These are phyloP conservation scores for Debaryomyces hansenii DNA, from an alignment of 805 yeast genomes.

Conservation along the genomic window DNA sequence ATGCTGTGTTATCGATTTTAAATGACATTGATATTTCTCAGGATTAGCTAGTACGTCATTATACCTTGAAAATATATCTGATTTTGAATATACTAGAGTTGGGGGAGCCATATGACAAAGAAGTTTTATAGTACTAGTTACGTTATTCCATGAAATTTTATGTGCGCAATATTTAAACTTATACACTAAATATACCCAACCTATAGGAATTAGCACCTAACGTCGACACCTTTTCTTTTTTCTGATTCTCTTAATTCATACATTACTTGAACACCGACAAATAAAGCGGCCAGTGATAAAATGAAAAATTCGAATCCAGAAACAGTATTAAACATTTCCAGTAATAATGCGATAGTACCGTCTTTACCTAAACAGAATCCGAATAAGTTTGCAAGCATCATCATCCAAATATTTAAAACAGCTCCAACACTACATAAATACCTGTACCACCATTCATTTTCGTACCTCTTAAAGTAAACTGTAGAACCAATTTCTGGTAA, in stretches of 20 bases:
- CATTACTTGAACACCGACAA: constrained; percentile 90
- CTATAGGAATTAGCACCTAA: constrained; percentile 56
- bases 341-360: constrained; percentile 67
- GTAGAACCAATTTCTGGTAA: constrained; percentile 81
- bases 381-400: constrained; percentile 94
- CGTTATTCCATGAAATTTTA: not conserved
- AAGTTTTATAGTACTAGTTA: not conserved
- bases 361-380: constrained; percentile 94
- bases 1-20: constrained; percentile 37
- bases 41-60: constrained; percentile 28
- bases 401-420: constrained; percentile 89
- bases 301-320: constrained; percentile 67
- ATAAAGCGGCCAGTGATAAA: constrained; percentile 63
- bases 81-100: constrained; percentile 35
- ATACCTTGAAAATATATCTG: constrained; percentile 28
- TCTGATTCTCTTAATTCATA: constrained; percentile 89
- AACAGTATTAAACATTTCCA: constrained; percentile 69
- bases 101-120: constrained; percentile 44
- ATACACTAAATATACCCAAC: not conserved
- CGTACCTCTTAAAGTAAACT: constrained; percentile 38
- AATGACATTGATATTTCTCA: constrained; percentile 30
- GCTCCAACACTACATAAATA: constrained; percentile 86
- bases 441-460: constrained; percentile 66
- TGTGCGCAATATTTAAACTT: not conserved
- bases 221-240: constrained; percentile 75